Evolutionary conservation across 2,329 filamentous ascomycete species (phyloP).

Genomic region (Davidsoniella neocaledoniae): DNA sequence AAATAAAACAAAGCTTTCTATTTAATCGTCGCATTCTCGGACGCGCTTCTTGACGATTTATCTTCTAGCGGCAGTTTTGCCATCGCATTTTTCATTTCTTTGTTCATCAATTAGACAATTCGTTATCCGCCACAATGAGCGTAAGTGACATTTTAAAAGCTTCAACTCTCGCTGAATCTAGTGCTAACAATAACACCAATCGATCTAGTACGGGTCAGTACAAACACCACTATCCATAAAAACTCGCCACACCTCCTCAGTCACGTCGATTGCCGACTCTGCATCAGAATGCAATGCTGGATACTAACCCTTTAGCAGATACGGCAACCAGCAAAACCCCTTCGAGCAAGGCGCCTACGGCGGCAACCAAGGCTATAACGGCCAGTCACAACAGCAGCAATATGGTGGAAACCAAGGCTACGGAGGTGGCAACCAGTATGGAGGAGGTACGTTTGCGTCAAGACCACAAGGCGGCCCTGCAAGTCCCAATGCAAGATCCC

Average conservation of each 20-base stretch:
- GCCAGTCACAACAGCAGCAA: slow-evolving; percentile 13
- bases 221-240: not conserved
- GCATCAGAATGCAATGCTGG: not conserved
- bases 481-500: slow-evolving; percentile 9
- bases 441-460: slow-evolving; percentile 11
- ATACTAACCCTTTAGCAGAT: slow-evolving; percentile 23
- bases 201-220: slow-evolving; percentile 37
- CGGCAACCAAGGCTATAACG: slow-evolving; percentile 17
- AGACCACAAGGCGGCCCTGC: slow-evolving; percentile 4
- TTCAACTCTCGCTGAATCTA: not conserved
- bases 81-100: too few species aligned
- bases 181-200: not conserved
- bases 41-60: too few species aligned
- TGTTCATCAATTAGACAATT: too few species aligned
- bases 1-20: not conserved
- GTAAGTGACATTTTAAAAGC: too few species aligned
- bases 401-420: slow-evolving; percentile 21
- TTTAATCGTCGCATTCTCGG: too few species aligned
- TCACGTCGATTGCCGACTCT: not conserved
- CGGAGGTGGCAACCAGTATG: slow-evolving; percentile 18
- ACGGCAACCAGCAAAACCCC: slow-evolving; percentile 36
- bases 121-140: too few species aligned
- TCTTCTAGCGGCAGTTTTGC: too few species aligned
- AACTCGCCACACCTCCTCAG: not conserved
- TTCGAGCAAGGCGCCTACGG: slow-evolving; percentile 37